These are phyloP conservation scores for Vitis rotundifolia DNA, from an alignment of 164 flowering plant genomes.

Conservation along the genomic window DNA sequence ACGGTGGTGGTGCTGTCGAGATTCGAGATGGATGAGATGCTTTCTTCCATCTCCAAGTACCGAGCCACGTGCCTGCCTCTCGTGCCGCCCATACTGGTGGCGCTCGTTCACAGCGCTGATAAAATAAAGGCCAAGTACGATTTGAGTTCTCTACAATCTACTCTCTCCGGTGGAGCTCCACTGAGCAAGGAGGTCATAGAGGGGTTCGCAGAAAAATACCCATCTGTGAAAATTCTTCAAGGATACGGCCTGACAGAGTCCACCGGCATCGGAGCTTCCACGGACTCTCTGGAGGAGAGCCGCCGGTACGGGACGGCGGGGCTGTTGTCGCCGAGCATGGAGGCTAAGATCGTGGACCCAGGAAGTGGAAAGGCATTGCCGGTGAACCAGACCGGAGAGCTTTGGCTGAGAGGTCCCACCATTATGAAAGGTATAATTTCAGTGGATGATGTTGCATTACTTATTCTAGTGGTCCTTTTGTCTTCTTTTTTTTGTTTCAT, in stretches of 20 bases:
- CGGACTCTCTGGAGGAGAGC: constrained; percentile 83
- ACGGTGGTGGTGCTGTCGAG: constrained; percentile 58
- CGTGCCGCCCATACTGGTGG: constrained; percentile 69
- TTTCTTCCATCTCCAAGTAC: constrained; percentile 41
- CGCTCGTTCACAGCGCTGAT: constrained; percentile 46
- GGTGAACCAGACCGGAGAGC: constrained; percentile 81
- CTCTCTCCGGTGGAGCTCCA: constrained; percentile 85
- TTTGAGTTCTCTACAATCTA: constrained; percentile 44
- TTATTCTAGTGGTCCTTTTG: too few species aligned
- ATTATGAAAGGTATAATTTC: constrained; percentile 75
- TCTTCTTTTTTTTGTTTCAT: background rate
- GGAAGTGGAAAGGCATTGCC: constrained; percentile 53
- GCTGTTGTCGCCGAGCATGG: constrained; percentile 62
- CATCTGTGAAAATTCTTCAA: constrained; percentile 62
- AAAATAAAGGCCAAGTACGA: constrained; percentile 46
- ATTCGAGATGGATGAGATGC: constrained; percentile 63
- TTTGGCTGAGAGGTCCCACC: constrained; percentile 81
- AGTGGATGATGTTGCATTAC: background rate
- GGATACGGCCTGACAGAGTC: constrained; percentile 96
- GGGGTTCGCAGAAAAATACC: constrained; percentile 66
- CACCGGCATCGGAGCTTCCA: constrained; percentile 81
- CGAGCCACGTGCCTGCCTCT: constrained; percentile 52
- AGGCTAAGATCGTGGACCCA: constrained; percentile 81
- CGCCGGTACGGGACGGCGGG: constrained; percentile 85
- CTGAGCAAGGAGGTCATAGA: constrained; percentile 81